phyloP scores from a whole-genome alignment of 805 yeast genomes.

The Wickerhamomyces ciferrii region DNA sequence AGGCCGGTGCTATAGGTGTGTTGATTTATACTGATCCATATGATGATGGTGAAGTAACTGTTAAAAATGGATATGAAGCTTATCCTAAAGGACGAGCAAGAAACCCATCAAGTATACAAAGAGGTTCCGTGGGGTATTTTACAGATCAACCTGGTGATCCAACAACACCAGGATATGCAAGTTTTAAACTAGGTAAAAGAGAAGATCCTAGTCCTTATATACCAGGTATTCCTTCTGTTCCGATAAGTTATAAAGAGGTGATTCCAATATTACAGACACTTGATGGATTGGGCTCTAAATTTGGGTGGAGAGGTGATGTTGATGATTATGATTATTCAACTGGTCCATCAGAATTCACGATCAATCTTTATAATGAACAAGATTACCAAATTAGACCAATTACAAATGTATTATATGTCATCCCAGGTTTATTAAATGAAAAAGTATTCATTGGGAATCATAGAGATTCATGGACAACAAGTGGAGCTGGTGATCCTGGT shows the following conservation, averaged over 20 bases:
- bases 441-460: constrained; percentile 51
- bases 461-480: constrained; percentile 44
- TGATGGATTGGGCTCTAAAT: constrained; percentile 30
- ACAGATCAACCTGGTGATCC: constrained; percentile 72
- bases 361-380: constrained; percentile 38
- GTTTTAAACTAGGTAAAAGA: constrained; percentile 37
- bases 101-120: constrained; percentile 52
- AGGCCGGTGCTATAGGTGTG: constrained; percentile 58
- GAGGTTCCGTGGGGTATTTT: constrained; percentile 55
- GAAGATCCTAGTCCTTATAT: constrained; percentile 34
- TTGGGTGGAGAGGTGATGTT: constrained; percentile 36
- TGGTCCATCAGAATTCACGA: constrained; percentile 37
- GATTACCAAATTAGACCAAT: constrained; percentile 36
- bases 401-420: constrained; percentile 44
- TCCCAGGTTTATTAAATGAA: constrained; percentile 54
- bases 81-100: constrained; percentile 68
- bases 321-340: constrained; percentile 36
- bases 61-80: constrained; percentile 46
- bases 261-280: constrained; percentile 33
- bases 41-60: constrained; percentile 55
- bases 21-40: constrained; percentile 45
- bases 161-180: constrained; percentile 68
- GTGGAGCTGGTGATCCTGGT: constrained; percentile 48
- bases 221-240: constrained; percentile 51
- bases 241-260: constrained; percentile 39